A percentile compares a stretch with the other conserved stretches of the same genome.
These are phyloP conservation scores for Fraxinus sp. DNA, from an alignment of 305 asterid species.

Conservation along the genomic window DNA sequence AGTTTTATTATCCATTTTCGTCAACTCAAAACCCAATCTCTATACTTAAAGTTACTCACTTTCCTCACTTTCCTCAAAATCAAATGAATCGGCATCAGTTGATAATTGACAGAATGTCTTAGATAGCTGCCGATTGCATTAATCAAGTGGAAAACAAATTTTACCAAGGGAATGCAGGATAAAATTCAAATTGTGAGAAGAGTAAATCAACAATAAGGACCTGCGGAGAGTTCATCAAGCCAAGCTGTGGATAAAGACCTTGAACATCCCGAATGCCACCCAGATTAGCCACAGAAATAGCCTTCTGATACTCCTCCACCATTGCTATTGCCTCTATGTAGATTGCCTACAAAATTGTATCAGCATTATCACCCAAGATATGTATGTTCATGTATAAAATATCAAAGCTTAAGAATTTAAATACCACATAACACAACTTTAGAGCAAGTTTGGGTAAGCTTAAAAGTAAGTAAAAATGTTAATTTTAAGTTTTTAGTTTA, in stretches of 20 bases:
- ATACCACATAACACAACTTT: background rate
- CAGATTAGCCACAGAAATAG: slow-evolving; percentile 62
- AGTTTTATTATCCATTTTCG: background rate
- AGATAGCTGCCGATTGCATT: background rate
- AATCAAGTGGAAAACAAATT: background rate
- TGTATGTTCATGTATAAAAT: background rate
- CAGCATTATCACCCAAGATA: slow-evolving; percentile 11
- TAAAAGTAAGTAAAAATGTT: background rate
- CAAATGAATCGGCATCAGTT: background rate
- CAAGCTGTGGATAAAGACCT: slow-evolving; percentile 65
- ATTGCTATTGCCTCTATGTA: slow-evolving; percentile 79
- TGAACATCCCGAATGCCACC: slow-evolving; percentile 75
- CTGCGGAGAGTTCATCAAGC: slow-evolving; percentile 77
- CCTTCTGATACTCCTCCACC: slow-evolving; percentile 95
- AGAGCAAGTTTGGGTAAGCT: background rate
- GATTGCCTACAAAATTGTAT: slow-evolving; percentile 51
- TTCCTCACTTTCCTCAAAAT: background rate
- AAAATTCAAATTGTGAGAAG: slow-evolving; percentile 1
- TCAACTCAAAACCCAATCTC: background rate
- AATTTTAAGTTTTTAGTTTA: background rate
- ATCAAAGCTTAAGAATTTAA: background rate
- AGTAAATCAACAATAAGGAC: slow-evolving; percentile 32
- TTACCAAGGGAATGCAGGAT: background rate
- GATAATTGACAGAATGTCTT: background rate
- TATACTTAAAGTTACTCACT: background rate